phyloP scores from a whole-genome alignment of 2,329 filamentous ascomycete genomes.

The Diaporthe citriasiana region DNA sequence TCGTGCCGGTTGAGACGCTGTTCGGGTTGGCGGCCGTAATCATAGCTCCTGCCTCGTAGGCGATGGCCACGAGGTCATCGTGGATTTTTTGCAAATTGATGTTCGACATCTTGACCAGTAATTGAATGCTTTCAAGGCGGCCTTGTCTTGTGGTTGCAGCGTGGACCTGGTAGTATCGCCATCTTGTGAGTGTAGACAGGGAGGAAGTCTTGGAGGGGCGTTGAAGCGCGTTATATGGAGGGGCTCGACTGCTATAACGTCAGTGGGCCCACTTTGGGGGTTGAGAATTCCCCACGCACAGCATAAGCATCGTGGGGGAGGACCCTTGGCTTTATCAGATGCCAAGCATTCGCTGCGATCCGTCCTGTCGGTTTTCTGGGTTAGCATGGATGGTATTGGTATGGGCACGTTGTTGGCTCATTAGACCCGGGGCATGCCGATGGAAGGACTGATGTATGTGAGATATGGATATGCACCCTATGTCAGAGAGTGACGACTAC shows the following conservation, averaged over 20 bases:
- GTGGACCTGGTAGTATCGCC: conserved; percentile 15
- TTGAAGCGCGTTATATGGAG: conserved; percentile 22
- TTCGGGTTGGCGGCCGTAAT: conserved; percentile 73
- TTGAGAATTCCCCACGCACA: conserved; percentile 8
- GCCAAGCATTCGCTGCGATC: conserved; percentile 21
- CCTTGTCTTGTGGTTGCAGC: conserved; percentile 5
- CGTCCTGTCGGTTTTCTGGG: conserved; percentile 12
- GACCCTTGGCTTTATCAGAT: conserved; percentile 34
- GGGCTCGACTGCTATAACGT: conserved; percentile 31
- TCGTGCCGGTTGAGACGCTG: conserved; percentile 69
- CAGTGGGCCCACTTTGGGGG: conserved; percentile 24
- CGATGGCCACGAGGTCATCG: conserved; percentile 71
- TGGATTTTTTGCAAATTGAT: conserved; percentile 73
- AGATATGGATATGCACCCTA: neutral
- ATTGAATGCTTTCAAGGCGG: conserved; percentile 13
- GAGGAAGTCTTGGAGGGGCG: conserved; percentile 24
- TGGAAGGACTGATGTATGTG: neutral
- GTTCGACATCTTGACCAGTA: conserved; percentile 61
- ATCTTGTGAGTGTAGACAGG: conserved; percentile 5
- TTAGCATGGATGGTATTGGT: conserved; percentile 2
- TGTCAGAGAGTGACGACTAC: conserved; percentile 12
- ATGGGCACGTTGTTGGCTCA: neutral
- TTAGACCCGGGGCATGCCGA: neutral
- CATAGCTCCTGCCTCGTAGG: conserved; percentile 75
- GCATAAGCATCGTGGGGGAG: conserved; percentile 27